Evolutionary conservation across 2,329 filamentous ascomycete species (phyloP), one percentile per base, ranked within the genome.

Genomic region (Arthrinium phaeospermum): DNA sequence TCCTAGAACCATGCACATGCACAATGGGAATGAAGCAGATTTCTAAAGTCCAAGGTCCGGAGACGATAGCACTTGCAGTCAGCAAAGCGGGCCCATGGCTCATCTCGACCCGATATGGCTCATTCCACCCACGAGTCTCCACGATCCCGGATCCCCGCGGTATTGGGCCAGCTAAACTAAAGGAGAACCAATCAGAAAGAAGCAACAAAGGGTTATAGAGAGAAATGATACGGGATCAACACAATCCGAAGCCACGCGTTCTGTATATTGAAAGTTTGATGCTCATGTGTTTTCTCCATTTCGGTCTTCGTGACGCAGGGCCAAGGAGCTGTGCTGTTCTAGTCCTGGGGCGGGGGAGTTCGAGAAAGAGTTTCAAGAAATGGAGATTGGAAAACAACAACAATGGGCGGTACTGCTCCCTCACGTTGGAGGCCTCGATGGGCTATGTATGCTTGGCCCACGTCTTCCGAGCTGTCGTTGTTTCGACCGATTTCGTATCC

Each of bases 351-450:
- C 14, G 16, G 16, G 30, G 30, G 8, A 30, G 6, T 22, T 64
- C 57, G 16, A 64, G 10, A 41, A 22, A 14, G 57, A 19, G 8
- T 64, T 64, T 37, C 57, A 24, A 64, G 34, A 41, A 12, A n/a
- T 41, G 53, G 30, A 19, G 30, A 16, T 37, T 34, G 53, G 53
- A 37, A 22, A 53, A 30, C 27, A 30, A 61, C 16, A 37, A 37
- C 30, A 37, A 61, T 37, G 22, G 57, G 57, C 8, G 16, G 22
- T 64, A 10, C 22, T 64, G 22, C 22, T 37, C 24, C 19, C 34
- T 64, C 34, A n/a, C 19, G 57, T 41, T 30, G 57, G 57, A 64
- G 57, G 57, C 57, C 57, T 64, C 57, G 57, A 64, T n/a, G 57
- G 22, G 57, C 57, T 41, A 13, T 64, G 57, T 22, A 6, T 34